Percentiles rank a stretch among this genome's conserved stretches.
Conservation (phyloP, 352 stramenopile species). For the Phytophthora aleatoria region DNA sequence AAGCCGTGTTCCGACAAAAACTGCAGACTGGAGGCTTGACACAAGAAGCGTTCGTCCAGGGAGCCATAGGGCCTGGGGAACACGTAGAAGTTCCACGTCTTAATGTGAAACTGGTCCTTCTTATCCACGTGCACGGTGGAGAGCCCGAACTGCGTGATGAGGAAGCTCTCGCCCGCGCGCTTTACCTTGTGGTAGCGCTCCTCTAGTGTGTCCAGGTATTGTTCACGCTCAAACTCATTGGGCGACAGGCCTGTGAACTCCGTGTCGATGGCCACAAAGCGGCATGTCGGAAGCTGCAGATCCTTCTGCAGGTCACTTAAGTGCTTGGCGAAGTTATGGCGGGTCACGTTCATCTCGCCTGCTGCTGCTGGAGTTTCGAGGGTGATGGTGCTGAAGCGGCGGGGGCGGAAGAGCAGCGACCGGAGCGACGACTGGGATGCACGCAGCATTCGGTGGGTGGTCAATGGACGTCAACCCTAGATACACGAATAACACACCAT, state of each 20-base stretch:
- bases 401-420: constrained; percentile 25
- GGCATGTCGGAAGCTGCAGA: constrained; percentile 59
- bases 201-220: constrained; percentile 78
- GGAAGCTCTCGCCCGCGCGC: constrained; percentile 74
- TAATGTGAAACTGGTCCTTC: constrained; percentile 59
- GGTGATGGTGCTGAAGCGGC: constrained; percentile 15
- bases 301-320: constrained; percentile 66
- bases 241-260: constrained; percentile 83
- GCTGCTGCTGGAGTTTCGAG: background rate
- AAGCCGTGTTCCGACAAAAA: constrained; percentile 87
- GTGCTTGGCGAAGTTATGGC: constrained; percentile 75
- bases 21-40: constrained; percentile 79
- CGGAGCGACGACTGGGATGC: constrained; percentile 31
- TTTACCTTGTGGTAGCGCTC: constrained; percentile 81
- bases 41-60: constrained; percentile 77
- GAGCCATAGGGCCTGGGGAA: constrained; percentile 72
- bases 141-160: constrained; percentile 85
- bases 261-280: constrained; percentile 84
- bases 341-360: constrained; percentile 76
- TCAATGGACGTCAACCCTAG: constrained; percentile 1
- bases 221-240: constrained; percentile 65
- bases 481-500: constrained; percentile 14
- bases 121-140: constrained; percentile 74
- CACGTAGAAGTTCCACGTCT: constrained; percentile 90
- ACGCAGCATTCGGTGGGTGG: constrained; percentile 41